phyloP scores from a whole-genome alignment of 164 flowering plant species.

The Pachysandra terminalis region DNA sequence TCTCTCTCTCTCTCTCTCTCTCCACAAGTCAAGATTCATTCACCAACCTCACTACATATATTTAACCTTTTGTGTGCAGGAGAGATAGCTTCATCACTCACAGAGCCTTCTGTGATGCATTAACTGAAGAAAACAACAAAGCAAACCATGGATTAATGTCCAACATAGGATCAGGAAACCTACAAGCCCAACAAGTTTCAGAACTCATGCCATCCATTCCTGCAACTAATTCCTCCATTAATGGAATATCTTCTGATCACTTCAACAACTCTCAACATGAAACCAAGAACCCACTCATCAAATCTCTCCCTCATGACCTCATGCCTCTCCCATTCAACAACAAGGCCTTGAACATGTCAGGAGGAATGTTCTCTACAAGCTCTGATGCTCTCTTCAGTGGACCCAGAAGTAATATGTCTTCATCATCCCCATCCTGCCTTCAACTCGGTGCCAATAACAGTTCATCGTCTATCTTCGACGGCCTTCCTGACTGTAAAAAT shows the following conservation, averaged over 20 bases:
- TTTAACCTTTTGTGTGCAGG: conserved; percentile 24
- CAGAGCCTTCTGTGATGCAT: conserved; percentile 59
- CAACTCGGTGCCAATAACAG: conserved; percentile 50
- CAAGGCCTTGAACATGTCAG: conserved; percentile 42
- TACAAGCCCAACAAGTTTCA: conserved; percentile 33
- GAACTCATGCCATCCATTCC: conserved; percentile 26
- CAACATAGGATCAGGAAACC: conserved; percentile 18
- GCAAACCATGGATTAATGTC: conserved; percentile 22
- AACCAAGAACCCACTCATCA: conserved; percentile 46
- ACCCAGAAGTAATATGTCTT: conserved; percentile 37
- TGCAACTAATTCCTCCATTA: no score
- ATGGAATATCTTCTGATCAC: conserved; percentile 24
- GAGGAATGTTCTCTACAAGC: conserved; percentile 49
- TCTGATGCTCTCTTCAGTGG: conserved; percentile 49
- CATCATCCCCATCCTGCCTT: conserved; percentile 49
- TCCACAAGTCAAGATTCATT: neutral
- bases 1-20: no score
- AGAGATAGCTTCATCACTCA: conserved; percentile 63
- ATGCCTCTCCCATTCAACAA: conserved; percentile 50
- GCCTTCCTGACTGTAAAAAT: conserved; percentile 31
- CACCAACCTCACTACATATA: neutral
- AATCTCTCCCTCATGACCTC: conserved; percentile 51
- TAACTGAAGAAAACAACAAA: conserved; percentile 49
- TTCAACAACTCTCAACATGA: conserved; percentile 35
- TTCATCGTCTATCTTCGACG: conserved; percentile 39